phyloP scores from a whole-genome alignment of 768 basidiomycete species.

The Amyloporia xantha region DNA sequence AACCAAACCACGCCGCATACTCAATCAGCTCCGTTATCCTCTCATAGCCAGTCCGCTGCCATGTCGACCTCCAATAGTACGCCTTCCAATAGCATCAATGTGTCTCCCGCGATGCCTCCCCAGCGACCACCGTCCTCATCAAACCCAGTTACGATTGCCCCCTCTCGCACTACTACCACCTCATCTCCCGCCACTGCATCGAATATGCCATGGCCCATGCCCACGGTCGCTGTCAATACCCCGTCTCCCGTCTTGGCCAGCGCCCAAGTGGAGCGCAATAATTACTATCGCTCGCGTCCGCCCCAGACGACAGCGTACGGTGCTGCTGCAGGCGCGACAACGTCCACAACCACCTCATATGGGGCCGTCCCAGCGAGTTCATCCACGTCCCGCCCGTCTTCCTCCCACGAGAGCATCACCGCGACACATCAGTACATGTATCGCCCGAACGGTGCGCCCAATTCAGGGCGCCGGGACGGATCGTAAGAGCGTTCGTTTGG shows the following conservation, averaged over 20 bases:
- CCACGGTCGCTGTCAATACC: slow-evolving; percentile 57
- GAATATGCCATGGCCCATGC: slow-evolving; percentile 63
- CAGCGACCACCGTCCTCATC: slow-evolving; percentile 27
- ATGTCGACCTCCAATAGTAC: no score
- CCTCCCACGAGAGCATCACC: slow-evolving; percentile 11
- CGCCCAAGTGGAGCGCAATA: slow-evolving; percentile 28
- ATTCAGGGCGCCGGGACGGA: slow-evolving; percentile 5
- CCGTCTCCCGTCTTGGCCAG: slow-evolving; percentile 47
- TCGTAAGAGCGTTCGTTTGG: background rate
- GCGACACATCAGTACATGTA: slow-evolving; percentile 22
- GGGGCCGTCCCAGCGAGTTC: slow-evolving; percentile 14
- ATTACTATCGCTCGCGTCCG: slow-evolving; percentile 51
- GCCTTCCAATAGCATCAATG: slow-evolving; percentile 12
- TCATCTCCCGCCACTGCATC: slow-evolving; percentile 20
- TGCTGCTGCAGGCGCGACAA: slow-evolving; percentile 12
- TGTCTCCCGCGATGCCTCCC: slow-evolving; percentile 47
- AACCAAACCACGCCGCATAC: slow-evolving; percentile 12
- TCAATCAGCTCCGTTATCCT: slow-evolving; percentile 33
- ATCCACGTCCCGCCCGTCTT: slow-evolving; percentile 10
- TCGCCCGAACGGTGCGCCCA: slow-evolving; percentile 12
- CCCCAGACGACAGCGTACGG: slow-evolving; percentile 16
- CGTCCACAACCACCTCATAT: background rate
- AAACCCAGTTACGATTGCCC: slow-evolving; percentile 6
- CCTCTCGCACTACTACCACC: slow-evolving; percentile 16
- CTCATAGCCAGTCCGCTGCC: slow-evolving; percentile 10